Evolutionary conservation across 1,284 basidiomycete species (phyloP).

Genomic region (Thelephora terrestris): DNA sequence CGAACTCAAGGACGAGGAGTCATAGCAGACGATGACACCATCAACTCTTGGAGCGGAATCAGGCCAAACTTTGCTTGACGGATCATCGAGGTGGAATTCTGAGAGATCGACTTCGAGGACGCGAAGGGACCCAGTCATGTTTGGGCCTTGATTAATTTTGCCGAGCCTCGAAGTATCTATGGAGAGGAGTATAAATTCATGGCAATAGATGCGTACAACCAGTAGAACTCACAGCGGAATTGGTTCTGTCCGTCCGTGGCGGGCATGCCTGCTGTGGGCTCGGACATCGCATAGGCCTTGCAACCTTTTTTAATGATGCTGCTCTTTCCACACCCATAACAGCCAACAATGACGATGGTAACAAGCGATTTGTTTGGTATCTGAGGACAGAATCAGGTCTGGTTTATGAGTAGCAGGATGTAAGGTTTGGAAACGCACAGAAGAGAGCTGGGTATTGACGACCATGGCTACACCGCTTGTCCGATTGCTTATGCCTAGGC

Average conservation of each 20-base stretch:
- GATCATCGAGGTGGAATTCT: constrained; percentile 14
- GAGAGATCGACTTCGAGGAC: constrained; percentile 46
- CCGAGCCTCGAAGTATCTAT: constrained; percentile 43
- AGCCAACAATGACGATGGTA: constrained; percentile 57
- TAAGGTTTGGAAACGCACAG: constrained; percentile 6
- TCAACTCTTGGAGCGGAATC: constrained; percentile 49
- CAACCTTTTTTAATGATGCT: constrained; percentile 59
- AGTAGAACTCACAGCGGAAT: constrained; percentile 16
- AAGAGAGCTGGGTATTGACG: constrained; percentile 22
- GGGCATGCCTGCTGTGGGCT: constrained; percentile 25
- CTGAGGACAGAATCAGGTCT: not conserved
- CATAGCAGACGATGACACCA: constrained; percentile 68
- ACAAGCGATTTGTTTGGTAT: constrained; percentile 22
- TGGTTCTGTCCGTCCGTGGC: constrained; percentile 4
- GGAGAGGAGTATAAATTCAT: not conserved
- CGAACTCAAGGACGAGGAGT: constrained; percentile 48
- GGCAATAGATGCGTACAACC: not conserved
- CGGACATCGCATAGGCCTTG: constrained; percentile 43
- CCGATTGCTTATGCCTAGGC: constrained; percentile 21
- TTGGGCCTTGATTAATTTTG: constrained; percentile 28
- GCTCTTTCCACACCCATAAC: constrained; percentile 59
- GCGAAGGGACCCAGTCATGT: constrained; percentile 30
- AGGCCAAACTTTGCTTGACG: constrained; percentile 21
- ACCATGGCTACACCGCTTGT: constrained; percentile 21
- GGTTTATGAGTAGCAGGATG: constrained; percentile 1